Percentiles rank a stretch among this genome's conserved stretches.
phyloP scores from a whole-genome alignment of 1,284 basidiomycete genomes.

The Ustilago loliicola region DNA sequence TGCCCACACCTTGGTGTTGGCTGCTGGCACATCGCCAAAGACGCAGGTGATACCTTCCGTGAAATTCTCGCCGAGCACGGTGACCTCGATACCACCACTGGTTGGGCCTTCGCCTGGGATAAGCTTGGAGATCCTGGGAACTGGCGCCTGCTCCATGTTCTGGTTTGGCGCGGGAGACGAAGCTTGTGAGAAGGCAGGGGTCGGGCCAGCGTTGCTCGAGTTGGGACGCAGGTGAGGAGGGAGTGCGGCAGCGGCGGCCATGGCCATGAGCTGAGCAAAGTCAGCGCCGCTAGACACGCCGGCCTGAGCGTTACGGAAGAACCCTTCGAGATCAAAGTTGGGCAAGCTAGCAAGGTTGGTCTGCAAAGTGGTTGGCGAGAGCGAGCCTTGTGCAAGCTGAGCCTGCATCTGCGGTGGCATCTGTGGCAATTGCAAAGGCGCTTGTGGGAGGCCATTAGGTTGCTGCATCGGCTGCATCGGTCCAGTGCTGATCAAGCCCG shows the following conservation, averaged over 20 bases:
- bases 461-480: slow-evolving; percentile 23
- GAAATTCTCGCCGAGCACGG: slow-evolving; percentile 85
- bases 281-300: slow-evolving; percentile 60
- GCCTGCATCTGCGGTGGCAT: slow-evolving; percentile 47
- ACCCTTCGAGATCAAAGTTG: slow-evolving; percentile 60
- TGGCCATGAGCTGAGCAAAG: slow-evolving; percentile 74
- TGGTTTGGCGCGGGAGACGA: slow-evolving; percentile 36
- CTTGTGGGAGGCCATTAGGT: slow-evolving; percentile 18
- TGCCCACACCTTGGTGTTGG: slow-evolving; percentile 89
- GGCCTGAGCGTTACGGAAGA: slow-evolving; percentile 58
- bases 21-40: slow-evolving; percentile 87
- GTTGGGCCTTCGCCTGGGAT: slow-evolving; percentile 87
- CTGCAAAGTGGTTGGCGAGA: slow-evolving; percentile 58
- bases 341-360: slow-evolving; percentile 64
- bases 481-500: slow-evolving; percentile 13
- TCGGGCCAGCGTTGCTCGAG: slow-evolving; percentile 4
- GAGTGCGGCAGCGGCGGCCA: slow-evolving; percentile 72
- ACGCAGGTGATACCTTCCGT: slow-evolving; percentile 77
- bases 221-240: slow-evolving; percentile 48
- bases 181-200: slow-evolving; percentile 26
- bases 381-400: slow-evolving; percentile 57
- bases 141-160: slow-evolving; percentile 56
- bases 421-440: slow-evolving; percentile 23
- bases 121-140: slow-evolving; percentile 65
- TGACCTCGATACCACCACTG: slow-evolving; percentile 90